These are phyloP conservation scores for Kokia cookei DNA, from an alignment of 441 rosid species.

Conservation along the genomic window DNA sequence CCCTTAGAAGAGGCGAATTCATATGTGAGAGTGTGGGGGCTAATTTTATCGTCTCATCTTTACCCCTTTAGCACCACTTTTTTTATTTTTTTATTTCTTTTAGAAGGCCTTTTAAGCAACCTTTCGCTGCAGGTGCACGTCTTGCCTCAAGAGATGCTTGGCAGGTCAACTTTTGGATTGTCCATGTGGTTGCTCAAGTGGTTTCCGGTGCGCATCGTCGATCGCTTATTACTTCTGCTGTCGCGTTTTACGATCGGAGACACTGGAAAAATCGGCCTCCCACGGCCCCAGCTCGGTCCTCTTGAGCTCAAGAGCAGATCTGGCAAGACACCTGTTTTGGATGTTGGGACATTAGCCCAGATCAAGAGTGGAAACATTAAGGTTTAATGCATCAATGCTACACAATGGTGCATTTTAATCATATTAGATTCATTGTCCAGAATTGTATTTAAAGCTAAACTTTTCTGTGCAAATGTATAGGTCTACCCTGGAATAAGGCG, in stretches of 20 bases:
- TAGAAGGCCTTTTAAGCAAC: neutral
- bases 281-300: slow-evolving; percentile 71
- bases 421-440: neutral
- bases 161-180: slow-evolving; percentile 67
- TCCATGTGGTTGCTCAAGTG: slow-evolving; percentile 70
- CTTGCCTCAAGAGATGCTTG: slow-evolving; percentile 86
- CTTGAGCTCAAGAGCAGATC: slow-evolving; percentile 50
- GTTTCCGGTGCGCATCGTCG: slow-evolving; percentile 61
- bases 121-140: slow-evolving; percentile 61
- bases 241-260: slow-evolving; percentile 57
- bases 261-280: slow-evolving; percentile 50
- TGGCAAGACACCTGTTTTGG: slow-evolving; percentile 87
- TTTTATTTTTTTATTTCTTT: neutral
- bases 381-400: slow-evolving; percentile 22
- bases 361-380: slow-evolving; percentile 64
- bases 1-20: neutral
- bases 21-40: neutral
- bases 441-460: neutral
- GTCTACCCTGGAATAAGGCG: slow-evolving; percentile 53
- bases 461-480: slow-evolving; percentile 18
- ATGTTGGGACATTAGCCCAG: slow-evolving; percentile 64
- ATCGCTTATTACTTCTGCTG: slow-evolving; percentile 43
- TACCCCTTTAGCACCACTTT: neutral
- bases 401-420: neutral
- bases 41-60: slow-evolving; percentile 6